Evolutionary conservation across 257 asterid genomes (phyloP).

Genomic region (Solanum tarapatanum): DNA sequence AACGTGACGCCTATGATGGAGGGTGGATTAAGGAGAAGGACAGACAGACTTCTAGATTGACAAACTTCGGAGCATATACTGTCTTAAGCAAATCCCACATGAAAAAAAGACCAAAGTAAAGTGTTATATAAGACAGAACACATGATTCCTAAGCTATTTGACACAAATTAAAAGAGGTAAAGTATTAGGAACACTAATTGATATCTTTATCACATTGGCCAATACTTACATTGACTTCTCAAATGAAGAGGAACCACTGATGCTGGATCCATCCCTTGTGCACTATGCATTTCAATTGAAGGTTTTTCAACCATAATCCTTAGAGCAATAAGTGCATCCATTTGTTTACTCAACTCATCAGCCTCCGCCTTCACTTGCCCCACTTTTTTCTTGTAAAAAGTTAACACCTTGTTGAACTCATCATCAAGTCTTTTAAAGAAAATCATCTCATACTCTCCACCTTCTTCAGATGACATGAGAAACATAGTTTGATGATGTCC

Average conservation of each 20-base stretch:
- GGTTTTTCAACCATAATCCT: constrained; percentile 51
- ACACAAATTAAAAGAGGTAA: not conserved
- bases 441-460: constrained; percentile 51
- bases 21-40: not conserved
- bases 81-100: not conserved
- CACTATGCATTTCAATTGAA: constrained; percentile 1
- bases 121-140: not conserved
- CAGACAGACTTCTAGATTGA: not conserved
- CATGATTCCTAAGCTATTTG: not conserved
- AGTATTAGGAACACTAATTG: not conserved
- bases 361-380: constrained; percentile 41
- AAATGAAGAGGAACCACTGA: constrained; percentile 26
- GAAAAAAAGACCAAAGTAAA: not conserved
- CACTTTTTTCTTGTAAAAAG: constrained; percentile 43
- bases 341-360: constrained; percentile 50
- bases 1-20: not conserved
- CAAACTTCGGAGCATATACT: not conserved
- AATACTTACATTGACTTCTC: constrained; percentile 27
- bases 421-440: constrained; percentile 49
- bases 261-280: constrained; percentile 8
- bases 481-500: constrained; percentile 51
- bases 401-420: constrained; percentile 60
- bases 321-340: constrained; percentile 83
- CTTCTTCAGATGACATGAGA: constrained; percentile 47
- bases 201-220: not conserved